Evolutionary conservation across 768 basidiomycete species (phyloP), one percentile per base, ranked within the genome.

Genomic region (Rhodotorula kratochvilovae): DNA sequence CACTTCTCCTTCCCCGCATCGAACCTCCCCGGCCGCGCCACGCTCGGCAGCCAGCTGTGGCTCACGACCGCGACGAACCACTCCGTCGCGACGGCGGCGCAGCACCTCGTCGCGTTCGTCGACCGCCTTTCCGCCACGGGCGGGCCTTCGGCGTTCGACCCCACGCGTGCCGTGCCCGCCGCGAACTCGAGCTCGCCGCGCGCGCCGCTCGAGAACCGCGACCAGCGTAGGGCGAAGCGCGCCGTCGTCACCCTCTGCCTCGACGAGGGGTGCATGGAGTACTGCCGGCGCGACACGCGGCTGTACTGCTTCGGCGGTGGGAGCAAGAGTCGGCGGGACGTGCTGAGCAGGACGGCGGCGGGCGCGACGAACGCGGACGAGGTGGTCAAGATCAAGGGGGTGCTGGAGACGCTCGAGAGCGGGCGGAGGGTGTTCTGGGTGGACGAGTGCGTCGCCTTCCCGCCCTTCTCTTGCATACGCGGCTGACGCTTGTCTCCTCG

Each of bases 191-290:
- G 23, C 23, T 36, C 61, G 7, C n/a, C 50, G 8, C 45, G 17
- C 48, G 6, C 23, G 1, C 23, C 31, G 13, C 48, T 23, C 15
- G 63, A 65, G 45, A 65, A 65, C 33, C 3, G 15, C 21, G 54
- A 46, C 45, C 63, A 65, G 45, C 45, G 16, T 25, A 3, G 1
- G 2, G 55, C 61, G 36, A 11, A 57, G 46, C 10, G 67, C 8
- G 29, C 2, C 1, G 13, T 68, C 39, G 67, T 68, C 36, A 35
- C 33, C 7, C n/a, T 63, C 11, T 68, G 67, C 29, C 48, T 29
- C 10, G 67, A 68, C 39, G 62, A 58, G 35, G 67, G 56, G 29
- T 68, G 67, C 56, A 42, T 68, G 61, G 61, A 63, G 0, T 58
- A 12, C 8, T 68, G 67, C 56, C 35, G 67, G 2, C 17, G 33